Base-by-base conservation (phyloP, 192 early-diverging fungal genomes). In the Haplosporangium gracile region DNA sequence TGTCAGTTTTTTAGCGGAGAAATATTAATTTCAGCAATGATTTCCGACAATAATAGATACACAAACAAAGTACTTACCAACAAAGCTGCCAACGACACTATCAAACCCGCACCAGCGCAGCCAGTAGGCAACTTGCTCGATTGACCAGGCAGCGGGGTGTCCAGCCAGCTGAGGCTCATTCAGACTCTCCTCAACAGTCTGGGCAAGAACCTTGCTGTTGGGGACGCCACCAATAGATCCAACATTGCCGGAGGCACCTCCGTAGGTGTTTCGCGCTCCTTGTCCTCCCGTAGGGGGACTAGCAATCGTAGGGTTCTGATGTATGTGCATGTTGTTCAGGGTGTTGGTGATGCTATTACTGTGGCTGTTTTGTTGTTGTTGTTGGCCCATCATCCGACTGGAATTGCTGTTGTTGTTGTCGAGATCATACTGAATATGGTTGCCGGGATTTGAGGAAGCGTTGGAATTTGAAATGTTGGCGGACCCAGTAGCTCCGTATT, bases 121-220 rank as follows among this genome's bases (percentile, higher is more conserved):
- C 94, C 94, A 95, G 29, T 82, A 80, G 7, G 88, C 91, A 34
- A 95, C 94, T 60, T 94, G 88, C 5, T 91, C 75, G 5, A 91
- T 89, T 24, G 90, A 78, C 94, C 94, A 95, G 2, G 57, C 29
- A 29, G 85, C 76, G 2, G 93, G 92, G 42, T 87, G 89, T 13
- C 75, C 69, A 18, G 85, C 75, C 57, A 88, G 51, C 40, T 88
- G 79, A 1, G 84, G 84, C 38, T 86, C 84, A 32, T 68, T 78
- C 49, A 86, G 16, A 63, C 84, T 86, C 34, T 86, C 84, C 11
- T 86, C 79, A 0, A 86, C 84, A 9, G 7, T 81, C 11, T 81
- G 78, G 1, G 75, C 76, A 40, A 81, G 80, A 42, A 75, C 63
- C 39, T 86, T 72, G 36, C 82, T 85, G 51, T 43, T 80, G 45